Evolutionary conservation across 2,329 filamentous ascomycete species (phyloP), one percentile per base, ranked within the genome.

Genomic region (Rhynchosporium agropyri): DNA sequence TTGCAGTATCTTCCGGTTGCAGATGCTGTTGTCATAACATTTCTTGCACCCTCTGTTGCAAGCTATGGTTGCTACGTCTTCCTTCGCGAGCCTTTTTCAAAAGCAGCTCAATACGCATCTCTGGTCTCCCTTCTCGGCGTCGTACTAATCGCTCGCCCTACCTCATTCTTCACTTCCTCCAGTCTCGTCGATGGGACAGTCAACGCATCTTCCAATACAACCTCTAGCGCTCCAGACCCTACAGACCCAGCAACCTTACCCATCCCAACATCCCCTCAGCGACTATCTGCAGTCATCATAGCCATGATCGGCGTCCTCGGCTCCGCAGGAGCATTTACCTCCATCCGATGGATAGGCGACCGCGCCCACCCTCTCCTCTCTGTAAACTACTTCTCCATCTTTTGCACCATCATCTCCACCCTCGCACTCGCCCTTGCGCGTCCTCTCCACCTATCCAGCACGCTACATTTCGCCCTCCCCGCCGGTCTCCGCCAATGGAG

Each of bases 21-120:
- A 15, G 92, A 97, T 74, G 92, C 92, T 2, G 95, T 91, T 0
- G 92, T 97, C 40, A 89, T 97, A 59, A 95, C 91, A 8, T 97
- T 97, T 73, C 81, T 97, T 5, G 85, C 89, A 0, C 93, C 93
- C 0, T 89, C 88, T 13, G 81, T 96, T 5, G 85, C 91, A 26
- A 91, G 90, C 62, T 91, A 93, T 78, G 83, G 89, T 20, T 96
- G 92, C 74, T 92, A 89, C 42, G 79, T 92, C 61, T 77, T 93
- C 43, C 77, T 88, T 20, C 84, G 86, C 58, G 91, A 97, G 70
- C 89, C 89, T 0, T 97, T 94, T 73, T 91, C 90, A 1, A 81
- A 85, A 29, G 84, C 84, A 46, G 91, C 96, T 74, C 89, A 92
- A 74, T 79, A 94, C 2, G 92, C 89, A 0, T 90, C 86, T 0